Evolutionary conservation across 208 protist species (phyloP), one percentile per base, ranked within the genome.

Genomic region (Leishmania lainsoni): DNA sequence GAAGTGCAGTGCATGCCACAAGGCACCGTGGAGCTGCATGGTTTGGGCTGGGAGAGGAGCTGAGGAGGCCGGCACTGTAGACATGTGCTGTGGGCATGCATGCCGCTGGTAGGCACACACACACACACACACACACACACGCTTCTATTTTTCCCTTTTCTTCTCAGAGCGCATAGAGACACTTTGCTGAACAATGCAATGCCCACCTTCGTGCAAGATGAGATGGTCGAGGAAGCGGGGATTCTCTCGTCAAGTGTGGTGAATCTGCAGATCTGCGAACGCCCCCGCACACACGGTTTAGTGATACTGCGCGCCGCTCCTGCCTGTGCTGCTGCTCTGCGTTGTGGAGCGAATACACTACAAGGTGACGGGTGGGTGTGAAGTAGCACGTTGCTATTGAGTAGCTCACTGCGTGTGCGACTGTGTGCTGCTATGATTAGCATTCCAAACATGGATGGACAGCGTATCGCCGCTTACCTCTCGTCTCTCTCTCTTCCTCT

Each of bases 81-180:
- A 61, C 51, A 5, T 76, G 29, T 42, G 48, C 20, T 42, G 35
- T 12, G 68, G 10, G 42, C 71, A 61, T 8, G 39, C n/a, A 29
- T 29, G 49, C 4, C 63, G n/a, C 26, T 69, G 63, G 26, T 8
- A 58, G 35, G 20, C 0, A 48, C 20, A 12, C 20, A 51, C 39
- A 26, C 22, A 54, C 45, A 1, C 49, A 58, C 71, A 75, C 49
- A 32, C 71, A 32, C 48, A 1, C 49, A 58, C 71, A 75, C 49
- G 17, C 71, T 16, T 26, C 8, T 58, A 58, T 84, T 75, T 81
- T 77, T 9, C 69, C 79, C 78, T 65, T 61, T 75, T 81, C 75
- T 80, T 79, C 72, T 75, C 76, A 49, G 81, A 49, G 51, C 71
- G 77, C 51, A 76, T 76, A 54, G 49, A 59, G 32, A 6, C 39